Evolutionary conservation across 1,284 basidiomycete genomes (phyloP).

Genomic region (Apiotrichum montevideense): DNA sequence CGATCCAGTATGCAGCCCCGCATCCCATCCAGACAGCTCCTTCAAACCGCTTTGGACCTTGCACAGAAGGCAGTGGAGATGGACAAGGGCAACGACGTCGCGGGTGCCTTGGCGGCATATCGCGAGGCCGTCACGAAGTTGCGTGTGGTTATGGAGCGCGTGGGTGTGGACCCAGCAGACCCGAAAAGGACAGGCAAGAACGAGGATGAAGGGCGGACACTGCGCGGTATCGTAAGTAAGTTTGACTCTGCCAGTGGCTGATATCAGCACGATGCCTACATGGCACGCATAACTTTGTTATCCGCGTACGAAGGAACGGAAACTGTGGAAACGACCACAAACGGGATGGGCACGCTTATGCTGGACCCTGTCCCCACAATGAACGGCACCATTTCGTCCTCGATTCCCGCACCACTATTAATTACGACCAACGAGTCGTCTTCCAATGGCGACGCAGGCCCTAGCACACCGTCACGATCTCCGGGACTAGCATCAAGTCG

Average conservation of each 20-base stretch:
- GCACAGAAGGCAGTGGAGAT: conserved; percentile 47
- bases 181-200: conserved; percentile 25
- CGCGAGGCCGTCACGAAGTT: conserved; percentile 43
- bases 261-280: conserved; percentile 45
- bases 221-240: conserved; percentile 45
- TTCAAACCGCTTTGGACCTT: conserved; percentile 46
- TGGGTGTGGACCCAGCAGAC: conserved; percentile 31
- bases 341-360: background rate
- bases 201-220: conserved; percentile 45
- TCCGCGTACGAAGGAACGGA: conserved; percentile 28
- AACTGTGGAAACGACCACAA: background rate
- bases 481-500: conserved; percentile 4
- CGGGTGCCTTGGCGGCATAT: conserved; percentile 43
- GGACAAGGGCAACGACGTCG: conserved; percentile 46
- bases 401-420: conserved; percentile 3
- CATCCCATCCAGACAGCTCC: conserved; percentile 40
- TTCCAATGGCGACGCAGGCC: conserved; percentile 6
- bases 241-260: background rate
- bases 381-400: conserved; percentile 5
- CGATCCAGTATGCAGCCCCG: conserved; percentile 21
- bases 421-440: conserved; percentile 1
- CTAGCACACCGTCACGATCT: conserved; percentile 6
- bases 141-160: conserved; percentile 45
- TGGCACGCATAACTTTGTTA: conserved; percentile 40
- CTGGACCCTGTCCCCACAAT: conserved; percentile 1